These are phyloP conservation scores for Rhamnella rubrinervis DNA, from an alignment of 331 rosid species.

Conservation along the genomic window DNA sequence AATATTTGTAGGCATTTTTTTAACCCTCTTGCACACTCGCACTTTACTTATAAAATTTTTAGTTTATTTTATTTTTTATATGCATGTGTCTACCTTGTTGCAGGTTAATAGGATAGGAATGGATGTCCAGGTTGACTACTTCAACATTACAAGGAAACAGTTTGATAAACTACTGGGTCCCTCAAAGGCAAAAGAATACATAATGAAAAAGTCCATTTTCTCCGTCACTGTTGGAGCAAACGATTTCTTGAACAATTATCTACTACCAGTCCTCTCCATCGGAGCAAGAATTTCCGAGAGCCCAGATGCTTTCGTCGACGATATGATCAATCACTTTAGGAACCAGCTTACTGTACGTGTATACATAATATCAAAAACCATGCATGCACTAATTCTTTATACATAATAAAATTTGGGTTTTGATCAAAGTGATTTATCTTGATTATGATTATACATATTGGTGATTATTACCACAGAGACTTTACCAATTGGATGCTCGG, in stretches of 20 bases:
- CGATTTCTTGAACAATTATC: constrained; percentile 86
- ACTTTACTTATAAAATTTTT: background rate
- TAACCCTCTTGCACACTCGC: background rate
- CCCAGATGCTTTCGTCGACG: constrained; percentile 70
- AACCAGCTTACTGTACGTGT: constrained; percentile 62
- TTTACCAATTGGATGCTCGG: constrained; percentile 76
- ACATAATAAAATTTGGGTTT: background rate
- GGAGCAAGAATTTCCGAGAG: constrained; percentile 75
- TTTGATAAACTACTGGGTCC: constrained; percentile 60
- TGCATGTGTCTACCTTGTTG: background rate
- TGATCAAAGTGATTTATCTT: background rate
- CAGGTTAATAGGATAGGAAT: constrained; percentile 88
- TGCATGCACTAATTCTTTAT: background rate
- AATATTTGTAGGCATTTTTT: constrained; percentile 65
- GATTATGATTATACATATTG: background rate
- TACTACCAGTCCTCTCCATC: constrained; percentile 79
- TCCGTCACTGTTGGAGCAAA: constrained; percentile 82
- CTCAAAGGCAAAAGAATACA: constrained; percentile 55
- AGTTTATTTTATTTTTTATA: background rate
- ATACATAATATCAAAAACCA: background rate
- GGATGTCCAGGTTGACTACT: constrained; percentile 88
- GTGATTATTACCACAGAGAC: constrained; percentile 49
- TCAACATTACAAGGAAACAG: constrained; percentile 69
- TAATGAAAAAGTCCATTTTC: constrained; percentile 70
- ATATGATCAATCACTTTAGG: constrained; percentile 66